These are phyloP conservation scores for Fraxinus sp. DNA, from an alignment of 305 asterid species.

Conservation along the genomic window DNA sequence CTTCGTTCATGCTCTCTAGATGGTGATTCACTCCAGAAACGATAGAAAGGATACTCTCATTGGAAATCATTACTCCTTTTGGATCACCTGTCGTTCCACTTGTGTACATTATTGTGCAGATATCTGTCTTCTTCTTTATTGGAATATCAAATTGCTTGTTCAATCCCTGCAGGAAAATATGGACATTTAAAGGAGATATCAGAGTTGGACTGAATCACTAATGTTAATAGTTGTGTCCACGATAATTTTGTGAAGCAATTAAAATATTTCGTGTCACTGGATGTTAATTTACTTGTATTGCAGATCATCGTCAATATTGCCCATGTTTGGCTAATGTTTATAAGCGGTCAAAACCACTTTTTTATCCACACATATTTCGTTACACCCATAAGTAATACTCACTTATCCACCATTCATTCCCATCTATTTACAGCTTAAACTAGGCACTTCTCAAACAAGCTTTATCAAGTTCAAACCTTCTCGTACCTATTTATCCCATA, in stretches of 20 bases:
- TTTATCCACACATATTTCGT: not conserved
- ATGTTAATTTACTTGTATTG: not conserved
- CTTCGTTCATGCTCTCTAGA: slow-evolving; percentile 60
- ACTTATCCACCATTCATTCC: not conserved
- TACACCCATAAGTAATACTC: not conserved
- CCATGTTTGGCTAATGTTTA: not conserved
- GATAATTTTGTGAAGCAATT: not conserved
- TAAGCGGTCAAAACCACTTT: not conserved
- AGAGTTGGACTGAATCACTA: not conserved
- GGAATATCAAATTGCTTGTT: slow-evolving; percentile 56
- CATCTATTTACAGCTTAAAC: not conserved
- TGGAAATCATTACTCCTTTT: slow-evolving; percentile 70
- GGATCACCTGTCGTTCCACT: slow-evolving; percentile 95
- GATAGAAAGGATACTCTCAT: slow-evolving; percentile 71
- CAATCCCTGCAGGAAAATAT: slow-evolving; percentile 42
- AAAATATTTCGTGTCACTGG: not conserved
- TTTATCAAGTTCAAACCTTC: not conserved
- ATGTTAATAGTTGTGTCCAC: not conserved
- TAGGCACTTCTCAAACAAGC: not conserved
- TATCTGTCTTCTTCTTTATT: slow-evolving; percentile 49
- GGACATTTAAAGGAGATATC: not conserved
- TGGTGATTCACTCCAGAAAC: slow-evolving; percentile 73
- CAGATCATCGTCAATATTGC: not conserved
- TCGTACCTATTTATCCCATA: not conserved
- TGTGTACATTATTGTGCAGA: slow-evolving; percentile 86